phyloP scores from a whole-genome alignment of 2,329 filamentous ascomycete genomes.

The Gliomastix tumulicola region DNA sequence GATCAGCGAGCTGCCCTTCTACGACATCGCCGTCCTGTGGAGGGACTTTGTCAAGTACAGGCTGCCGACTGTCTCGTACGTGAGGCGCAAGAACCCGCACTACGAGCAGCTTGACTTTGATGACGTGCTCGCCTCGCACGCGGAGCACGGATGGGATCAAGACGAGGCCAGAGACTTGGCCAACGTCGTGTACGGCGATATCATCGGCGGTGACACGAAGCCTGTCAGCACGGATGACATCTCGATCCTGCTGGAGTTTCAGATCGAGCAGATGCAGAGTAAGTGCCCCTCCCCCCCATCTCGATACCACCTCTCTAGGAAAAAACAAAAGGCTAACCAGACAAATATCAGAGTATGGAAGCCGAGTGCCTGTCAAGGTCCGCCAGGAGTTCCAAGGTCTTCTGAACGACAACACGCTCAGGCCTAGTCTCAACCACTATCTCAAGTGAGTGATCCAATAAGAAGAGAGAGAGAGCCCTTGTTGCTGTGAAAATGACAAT shows the following conservation, averaged over 20 bases:
- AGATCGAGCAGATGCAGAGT: slow-evolving; percentile 84
- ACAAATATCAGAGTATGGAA: slow-evolving; percentile 64
- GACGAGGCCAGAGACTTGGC: slow-evolving; percentile 36
- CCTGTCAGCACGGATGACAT: slow-evolving; percentile 71
- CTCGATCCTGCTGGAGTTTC: slow-evolving; percentile 76
- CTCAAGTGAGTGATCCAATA: slow-evolving; percentile 55
- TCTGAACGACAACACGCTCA: slow-evolving; percentile 57
- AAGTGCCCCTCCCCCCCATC: too few species aligned
- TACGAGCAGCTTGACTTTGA: slow-evolving; percentile 53
- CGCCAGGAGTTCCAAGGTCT: slow-evolving; percentile 63
- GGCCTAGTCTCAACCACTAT: slow-evolving; percentile 71
- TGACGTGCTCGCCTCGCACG: slow-evolving; percentile 41
- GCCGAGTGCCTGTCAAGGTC: slow-evolving; percentile 68
- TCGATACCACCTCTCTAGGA: too few species aligned
- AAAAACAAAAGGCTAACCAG: too few species aligned
- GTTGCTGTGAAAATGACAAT: too few species aligned
- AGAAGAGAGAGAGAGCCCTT: too few species aligned
- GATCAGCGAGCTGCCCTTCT: slow-evolving; percentile 72
- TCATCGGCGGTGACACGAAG: slow-evolving; percentile 36
- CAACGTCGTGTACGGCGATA: slow-evolving; percentile 43
- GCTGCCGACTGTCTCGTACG: slow-evolving; percentile 61
- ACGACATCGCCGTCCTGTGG: slow-evolving; percentile 75
- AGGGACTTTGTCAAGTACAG: slow-evolving; percentile 75
- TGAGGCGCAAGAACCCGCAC: slow-evolving; percentile 55
- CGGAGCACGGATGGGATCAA: slow-evolving; percentile 40